A percentile compares a stretch with the other conserved stretches of the same genome.
Conservation (phyloP, 345 rosid species). For the Eucalyptus erythrocorys region DNA sequence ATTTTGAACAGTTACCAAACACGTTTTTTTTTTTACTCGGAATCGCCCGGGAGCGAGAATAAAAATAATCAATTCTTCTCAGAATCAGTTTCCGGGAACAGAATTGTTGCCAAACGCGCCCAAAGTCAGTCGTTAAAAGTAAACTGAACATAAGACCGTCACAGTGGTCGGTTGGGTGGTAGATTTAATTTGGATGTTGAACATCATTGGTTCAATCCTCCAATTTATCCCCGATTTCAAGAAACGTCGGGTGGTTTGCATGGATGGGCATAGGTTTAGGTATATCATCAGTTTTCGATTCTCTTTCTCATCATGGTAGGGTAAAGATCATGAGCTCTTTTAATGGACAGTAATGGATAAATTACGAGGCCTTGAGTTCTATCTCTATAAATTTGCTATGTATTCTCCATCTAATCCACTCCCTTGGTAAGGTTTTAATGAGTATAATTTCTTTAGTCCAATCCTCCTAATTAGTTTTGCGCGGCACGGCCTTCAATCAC, state of each 20-base stretch:
- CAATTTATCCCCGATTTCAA: fast-evolving
- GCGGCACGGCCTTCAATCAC: not conserved
- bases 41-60: too few species aligned
- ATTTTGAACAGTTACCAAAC: too few species aligned
- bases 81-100: too few species aligned
- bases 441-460: not conserved
- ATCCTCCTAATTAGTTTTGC: not conserved
- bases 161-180: not conserved
- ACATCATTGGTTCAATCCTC: fast-evolving
- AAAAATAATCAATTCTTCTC: too few species aligned
- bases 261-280: not conserved
- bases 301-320: not conserved
- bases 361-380: not conserved
- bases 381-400: fast-evolving
- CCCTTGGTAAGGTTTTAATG: not conserved
- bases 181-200: not conserved
- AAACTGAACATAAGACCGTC: not conserved
- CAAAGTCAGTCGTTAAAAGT: not conserved
- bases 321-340: fast-evolving
- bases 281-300: fast-evolving
- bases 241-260: fast-evolving
- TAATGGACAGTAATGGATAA: not conserved
- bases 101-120: too few species aligned
- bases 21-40: too few species aligned
- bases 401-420: not conserved